Percentiles rank a stretch among this genome's conserved stretches.
Evolutionary conservation across 2,329 filamentous ascomycete genomes (phyloP).

Genomic region (Colletotrichum siamense): DNA sequence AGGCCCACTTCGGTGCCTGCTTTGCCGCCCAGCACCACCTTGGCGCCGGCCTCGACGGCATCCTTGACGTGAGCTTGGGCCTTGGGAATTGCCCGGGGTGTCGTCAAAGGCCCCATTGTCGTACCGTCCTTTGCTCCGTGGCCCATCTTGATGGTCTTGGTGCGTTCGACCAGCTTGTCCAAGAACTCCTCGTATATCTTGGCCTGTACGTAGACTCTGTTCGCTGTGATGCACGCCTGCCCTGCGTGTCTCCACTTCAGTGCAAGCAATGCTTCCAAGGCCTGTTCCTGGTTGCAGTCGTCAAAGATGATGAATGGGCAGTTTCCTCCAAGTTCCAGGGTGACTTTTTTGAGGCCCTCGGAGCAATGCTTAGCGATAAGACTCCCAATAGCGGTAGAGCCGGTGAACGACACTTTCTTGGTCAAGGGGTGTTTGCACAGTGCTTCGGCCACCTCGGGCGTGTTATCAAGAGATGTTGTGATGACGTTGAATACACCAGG

Average conservation of each 20-base stretch:
- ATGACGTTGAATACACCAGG: conserved; percentile 69
- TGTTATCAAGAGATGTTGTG: conserved; percentile 49
- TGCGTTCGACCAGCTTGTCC: conserved; percentile 56
- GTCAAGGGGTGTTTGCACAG: conserved; percentile 51
- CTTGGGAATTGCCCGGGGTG: conserved; percentile 60
- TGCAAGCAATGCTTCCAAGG: conserved; percentile 60
- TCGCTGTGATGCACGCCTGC: conserved; percentile 59
- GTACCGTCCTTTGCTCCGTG: conserved; percentile 63
- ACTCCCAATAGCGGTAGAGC: conserved; percentile 72
- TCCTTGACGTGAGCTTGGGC: conserved; percentile 66
- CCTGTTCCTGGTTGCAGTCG: conserved; percentile 69
- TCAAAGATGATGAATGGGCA: conserved; percentile 70
- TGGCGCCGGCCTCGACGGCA: conserved; percentile 67
- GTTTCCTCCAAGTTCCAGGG: conserved; percentile 76
- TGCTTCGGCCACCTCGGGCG: conserved; percentile 48
- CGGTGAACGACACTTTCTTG: conserved; percentile 78
- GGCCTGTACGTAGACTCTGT: conserved; percentile 41
- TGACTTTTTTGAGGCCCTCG: conserved; percentile 68
- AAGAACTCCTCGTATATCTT: conserved; percentile 66
- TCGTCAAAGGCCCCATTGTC: conserved; percentile 67
- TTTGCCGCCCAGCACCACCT: conserved; percentile 67
- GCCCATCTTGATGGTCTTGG: conserved; percentile 61
- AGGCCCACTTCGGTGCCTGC: conserved; percentile 35
- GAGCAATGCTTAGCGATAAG: conserved; percentile 69
- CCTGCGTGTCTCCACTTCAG: conserved; percentile 31